Evolutionary conservation across 2,329 filamentous ascomycete species (phyloP).

Genomic region (Nemania serpens): DNA sequence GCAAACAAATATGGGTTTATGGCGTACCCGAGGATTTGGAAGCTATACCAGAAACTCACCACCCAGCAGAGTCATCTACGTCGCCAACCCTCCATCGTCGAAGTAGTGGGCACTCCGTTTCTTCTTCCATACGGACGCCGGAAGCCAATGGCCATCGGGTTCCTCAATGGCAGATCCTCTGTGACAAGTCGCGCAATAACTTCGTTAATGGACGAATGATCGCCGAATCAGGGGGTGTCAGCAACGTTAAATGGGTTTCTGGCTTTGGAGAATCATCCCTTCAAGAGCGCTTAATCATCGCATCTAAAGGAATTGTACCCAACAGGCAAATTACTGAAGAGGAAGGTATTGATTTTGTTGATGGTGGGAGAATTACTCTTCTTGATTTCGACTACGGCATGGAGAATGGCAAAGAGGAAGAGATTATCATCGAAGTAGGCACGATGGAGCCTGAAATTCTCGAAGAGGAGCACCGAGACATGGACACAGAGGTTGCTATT

Average conservation of each 20-base stretch:
- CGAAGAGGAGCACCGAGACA: conserved; percentile 73
- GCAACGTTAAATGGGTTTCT: conserved; percentile 73
- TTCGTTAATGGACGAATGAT: conserved; percentile 71
- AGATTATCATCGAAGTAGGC: conserved; percentile 75
- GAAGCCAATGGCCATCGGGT: conserved; percentile 48
- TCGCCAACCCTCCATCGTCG: conserved; percentile 42
- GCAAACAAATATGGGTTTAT: conserved; percentile 77
- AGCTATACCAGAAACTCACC: conserved; percentile 54
- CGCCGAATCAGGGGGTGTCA: conserved; percentile 67
- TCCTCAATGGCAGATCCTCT: conserved; percentile 71
- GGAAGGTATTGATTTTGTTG: conserved; percentile 75
- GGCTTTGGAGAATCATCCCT: conserved; percentile 53
- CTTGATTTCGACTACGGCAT: conserved; percentile 73
- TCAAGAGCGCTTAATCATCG: conserved; percentile 67
- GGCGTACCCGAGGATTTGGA: conserved; percentile 76
- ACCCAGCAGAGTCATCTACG: conserved; percentile 38
- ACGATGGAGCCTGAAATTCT: conserved; percentile 70
- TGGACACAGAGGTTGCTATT: conserved; percentile 79
- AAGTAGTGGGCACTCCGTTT: conserved; percentile 49
- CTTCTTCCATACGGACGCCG: conserved; percentile 45
- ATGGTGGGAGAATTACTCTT: conserved; percentile 74
- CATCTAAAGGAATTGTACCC: conserved; percentile 70
- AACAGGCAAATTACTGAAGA: conserved; percentile 65
- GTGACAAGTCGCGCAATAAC: conserved; percentile 70
- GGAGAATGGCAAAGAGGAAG: conserved; percentile 57